Evolutionary conservation across 352 stramenopile species (phyloP).

Genomic region (Globisporangium sylvaticum): DNA sequence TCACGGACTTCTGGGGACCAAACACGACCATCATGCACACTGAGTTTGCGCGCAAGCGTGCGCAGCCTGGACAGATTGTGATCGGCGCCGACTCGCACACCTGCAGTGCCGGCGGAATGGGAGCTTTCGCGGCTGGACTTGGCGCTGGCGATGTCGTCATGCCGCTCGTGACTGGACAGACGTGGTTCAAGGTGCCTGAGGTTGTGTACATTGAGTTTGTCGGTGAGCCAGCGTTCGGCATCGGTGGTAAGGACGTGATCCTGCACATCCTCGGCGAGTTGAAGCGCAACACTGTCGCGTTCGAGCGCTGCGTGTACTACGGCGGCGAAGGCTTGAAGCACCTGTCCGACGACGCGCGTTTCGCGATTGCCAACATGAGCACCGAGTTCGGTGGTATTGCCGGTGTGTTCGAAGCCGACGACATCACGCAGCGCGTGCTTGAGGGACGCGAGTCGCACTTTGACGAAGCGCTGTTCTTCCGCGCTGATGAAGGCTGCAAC

Average conservation of each 20-base stretch:
- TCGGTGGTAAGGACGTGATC: constrained; percentile 81
- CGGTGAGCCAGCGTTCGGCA: constrained; percentile 59
- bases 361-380: constrained; percentile 82
- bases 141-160: constrained; percentile 79
- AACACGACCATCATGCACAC: constrained; percentile 89
- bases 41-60: constrained; percentile 75
- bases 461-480: constrained; percentile 73
- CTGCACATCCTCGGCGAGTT: constrained; percentile 73
- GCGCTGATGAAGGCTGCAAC: constrained; percentile 53
- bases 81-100: constrained; percentile 80
- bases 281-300: constrained; percentile 82
- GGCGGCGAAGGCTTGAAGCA: constrained; percentile 54
- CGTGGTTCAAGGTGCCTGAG: constrained; percentile 83
- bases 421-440: constrained; percentile 65
- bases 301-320: constrained; percentile 79
- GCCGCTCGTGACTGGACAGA: constrained; percentile 78
- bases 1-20: constrained; percentile 76
- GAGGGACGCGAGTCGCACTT: constrained; percentile 48
- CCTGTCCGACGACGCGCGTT: constrained; percentile 75
- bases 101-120: constrained; percentile 74
- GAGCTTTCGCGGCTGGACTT: constrained; percentile 64
- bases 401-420: constrained; percentile 75
- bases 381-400: constrained; percentile 81
- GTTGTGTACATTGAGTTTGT: constrained; percentile 78
- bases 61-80: constrained; percentile 77